A percentile compares a stretch with the other conserved stretches of the same genome.
Evolutionary conservation across 495 filamentous ascomycete species (phyloP).

Genomic region (Penicillium malachiteum): DNA sequence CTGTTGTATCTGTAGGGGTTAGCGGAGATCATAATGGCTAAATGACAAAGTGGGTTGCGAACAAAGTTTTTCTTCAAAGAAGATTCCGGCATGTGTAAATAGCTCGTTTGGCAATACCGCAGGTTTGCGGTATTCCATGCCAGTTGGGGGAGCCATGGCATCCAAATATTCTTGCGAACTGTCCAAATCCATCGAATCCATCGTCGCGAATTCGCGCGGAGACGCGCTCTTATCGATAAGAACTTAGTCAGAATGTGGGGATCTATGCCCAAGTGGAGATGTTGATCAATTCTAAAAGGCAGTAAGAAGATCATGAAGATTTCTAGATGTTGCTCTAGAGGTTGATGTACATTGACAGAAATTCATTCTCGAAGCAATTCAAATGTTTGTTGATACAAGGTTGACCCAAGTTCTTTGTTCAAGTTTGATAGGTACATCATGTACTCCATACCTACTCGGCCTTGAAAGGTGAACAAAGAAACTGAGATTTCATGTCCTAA

Average conservation of each 20-base stretch:
- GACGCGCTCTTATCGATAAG: constrained; percentile 34
- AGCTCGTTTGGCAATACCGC: constrained; percentile 60
- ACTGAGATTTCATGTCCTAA: no score
- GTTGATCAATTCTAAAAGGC: no score
- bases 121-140: constrained; percentile 48
- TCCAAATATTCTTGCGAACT: constrained; percentile 5
- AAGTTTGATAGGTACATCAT: no score
- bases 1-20: constrained; percentile 57
- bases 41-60: constrained; percentile 13
- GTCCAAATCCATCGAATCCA: no score
- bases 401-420: no score
- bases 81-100: constrained; percentile 64
- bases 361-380: no score
- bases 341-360: no score
- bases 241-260: constrained; percentile 8
- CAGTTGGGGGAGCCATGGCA: constrained; percentile 22
- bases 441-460: no score
- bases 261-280: background rate
- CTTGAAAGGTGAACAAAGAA: no score
- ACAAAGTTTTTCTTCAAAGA: constrained; percentile 77
- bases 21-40: constrained; percentile 1
- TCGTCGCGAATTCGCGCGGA: constrained; percentile 9
- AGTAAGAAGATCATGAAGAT: no score
- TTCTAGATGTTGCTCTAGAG: no score
- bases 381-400: no score